Conservation (phyloP, 768 basidiomycete genomes). For the Hypsizygus marmoreus region DNA sequence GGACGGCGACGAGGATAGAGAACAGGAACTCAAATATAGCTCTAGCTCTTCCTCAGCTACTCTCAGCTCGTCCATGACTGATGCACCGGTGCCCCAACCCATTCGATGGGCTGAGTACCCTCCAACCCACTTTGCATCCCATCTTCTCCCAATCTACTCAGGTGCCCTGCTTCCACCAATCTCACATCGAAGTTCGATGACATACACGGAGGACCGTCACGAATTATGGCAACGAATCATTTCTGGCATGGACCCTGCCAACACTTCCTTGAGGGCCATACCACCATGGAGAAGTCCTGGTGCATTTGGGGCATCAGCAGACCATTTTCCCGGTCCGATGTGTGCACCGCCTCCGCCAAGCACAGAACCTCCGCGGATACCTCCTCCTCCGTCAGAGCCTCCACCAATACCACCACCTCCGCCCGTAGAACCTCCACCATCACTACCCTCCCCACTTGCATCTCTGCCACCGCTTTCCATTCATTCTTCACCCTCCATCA, state of each 20-base stretch:
- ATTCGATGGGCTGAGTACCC: slow-evolving; percentile 69
- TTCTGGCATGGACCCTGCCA: slow-evolving; percentile 21
- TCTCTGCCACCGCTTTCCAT: slow-evolving; percentile 32
- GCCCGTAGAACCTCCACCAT: slow-evolving; percentile 8
- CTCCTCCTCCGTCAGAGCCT: slow-evolving; percentile 27
- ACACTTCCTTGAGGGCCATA: background rate
- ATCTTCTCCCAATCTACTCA: slow-evolving; percentile 54
- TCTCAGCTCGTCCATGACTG: slow-evolving; percentile 1
- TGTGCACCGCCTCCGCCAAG: too few species aligned
- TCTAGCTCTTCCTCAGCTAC: background rate
- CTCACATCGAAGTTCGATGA: slow-evolving; percentile 20
- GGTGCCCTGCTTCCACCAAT: slow-evolving; percentile 39
- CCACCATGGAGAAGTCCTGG: slow-evolving; percentile 16
- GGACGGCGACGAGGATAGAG: slow-evolving; percentile 1
- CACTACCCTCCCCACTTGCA: slow-evolving; percentile 29
- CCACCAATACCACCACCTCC: slow-evolving; percentile 19
- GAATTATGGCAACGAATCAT: slow-evolving; percentile 43
- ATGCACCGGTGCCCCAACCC: slow-evolving; percentile 2
- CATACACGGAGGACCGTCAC: slow-evolving; percentile 41
- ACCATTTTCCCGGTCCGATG: too few species aligned
- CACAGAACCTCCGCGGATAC: slow-evolving; percentile 14
- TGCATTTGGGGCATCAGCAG: slow-evolving; percentile 16
- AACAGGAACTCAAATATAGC: background rate
- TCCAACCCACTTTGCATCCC: slow-evolving; percentile 56
- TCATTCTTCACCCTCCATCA: background rate